phyloP scores from a whole-genome alignment of 441 rosid genomes.

The Gossypium aridum region DNA sequence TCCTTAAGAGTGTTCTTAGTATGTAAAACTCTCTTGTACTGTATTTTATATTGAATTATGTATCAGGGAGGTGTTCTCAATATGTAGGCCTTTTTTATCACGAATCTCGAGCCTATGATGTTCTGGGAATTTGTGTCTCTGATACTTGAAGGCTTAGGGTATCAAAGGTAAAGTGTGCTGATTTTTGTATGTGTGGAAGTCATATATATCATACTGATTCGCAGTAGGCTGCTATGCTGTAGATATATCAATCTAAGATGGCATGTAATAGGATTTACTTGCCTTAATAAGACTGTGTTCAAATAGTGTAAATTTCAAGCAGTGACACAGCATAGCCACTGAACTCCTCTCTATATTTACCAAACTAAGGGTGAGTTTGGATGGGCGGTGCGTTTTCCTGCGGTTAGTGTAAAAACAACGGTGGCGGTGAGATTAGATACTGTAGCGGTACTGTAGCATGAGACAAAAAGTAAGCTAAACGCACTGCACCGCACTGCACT shows the following conservation, averaged over 20 bases:
- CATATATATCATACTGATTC: neutral
- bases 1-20: slow-evolving; percentile 3
- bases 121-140: slow-evolving; percentile 72
- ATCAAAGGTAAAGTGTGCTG: slow-evolving; percentile 54
- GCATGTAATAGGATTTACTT: neutral
- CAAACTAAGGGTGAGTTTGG: neutral
- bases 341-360: neutral
- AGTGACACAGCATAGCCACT: neutral
- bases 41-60: neutral
- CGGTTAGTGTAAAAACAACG: too few relatives aligned
- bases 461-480: too few relatives aligned
- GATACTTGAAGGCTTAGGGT: slow-evolving; percentile 67
- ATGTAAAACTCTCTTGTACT: neutral
- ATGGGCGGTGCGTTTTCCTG: too few relatives aligned
- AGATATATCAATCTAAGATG: neutral
- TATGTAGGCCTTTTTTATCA: slow-evolving; percentile 81
- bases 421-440: too few relatives aligned
- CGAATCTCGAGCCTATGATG: slow-evolving; percentile 64
- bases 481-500: too few relatives aligned
- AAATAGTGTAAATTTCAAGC: neutral
- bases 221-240: neutral
- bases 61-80: slow-evolving; percentile 12
- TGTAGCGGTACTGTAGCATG: too few relatives aligned
- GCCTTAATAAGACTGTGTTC: neutral
- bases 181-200: slow-evolving; percentile 7